A percentile compares a stretch with the other conserved stretches of the same genome.
phyloP scores from a whole-genome alignment of 345 rosid genomes.

The Moricandia arvensis region DNA sequence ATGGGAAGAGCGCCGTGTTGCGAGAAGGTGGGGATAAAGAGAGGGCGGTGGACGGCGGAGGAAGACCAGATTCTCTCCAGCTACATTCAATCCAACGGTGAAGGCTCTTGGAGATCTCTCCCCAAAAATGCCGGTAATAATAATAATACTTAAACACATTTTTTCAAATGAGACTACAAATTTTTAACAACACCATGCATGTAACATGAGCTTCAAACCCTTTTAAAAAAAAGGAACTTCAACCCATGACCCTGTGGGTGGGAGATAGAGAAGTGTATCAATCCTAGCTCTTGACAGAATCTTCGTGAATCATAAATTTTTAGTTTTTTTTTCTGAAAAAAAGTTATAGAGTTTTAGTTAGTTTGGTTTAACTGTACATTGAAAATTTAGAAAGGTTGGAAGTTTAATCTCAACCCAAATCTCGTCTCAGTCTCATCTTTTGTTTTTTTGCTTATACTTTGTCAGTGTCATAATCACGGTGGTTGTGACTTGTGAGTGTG shows the following conservation, averaged over 20 bases:
- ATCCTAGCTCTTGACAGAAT: constrained; percentile 2
- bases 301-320: not conserved
- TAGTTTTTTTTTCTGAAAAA: not conserved
- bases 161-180: not conserved
- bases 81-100: constrained; percentile 39
- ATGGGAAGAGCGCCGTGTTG: constrained; percentile 47
- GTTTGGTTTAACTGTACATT: not conserved
- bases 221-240: too few relatives aligned
- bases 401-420: not conserved
- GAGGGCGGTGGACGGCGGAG: constrained; percentile 43
- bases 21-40: constrained; percentile 39
- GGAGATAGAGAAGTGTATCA: too few relatives aligned
- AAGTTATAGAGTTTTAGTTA: not conserved
- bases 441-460: not conserved
- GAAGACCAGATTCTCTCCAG: constrained; percentile 36
- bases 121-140: constrained; percentile 42
- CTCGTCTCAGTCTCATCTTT: not conserved
- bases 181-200: not conserved
- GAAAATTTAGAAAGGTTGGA: not conserved
- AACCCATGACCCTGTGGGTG: not conserved
- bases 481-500: constrained; percentile 1
- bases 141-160: not conserved
- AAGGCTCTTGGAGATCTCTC: constrained; percentile 45
- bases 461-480: constrained; percentile 10
- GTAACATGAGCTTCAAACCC: not conserved